These are phyloP conservation scores for Komagataella ulmi DNA, from an alignment of 805 yeast genomes.

Conservation along the genomic window DNA sequence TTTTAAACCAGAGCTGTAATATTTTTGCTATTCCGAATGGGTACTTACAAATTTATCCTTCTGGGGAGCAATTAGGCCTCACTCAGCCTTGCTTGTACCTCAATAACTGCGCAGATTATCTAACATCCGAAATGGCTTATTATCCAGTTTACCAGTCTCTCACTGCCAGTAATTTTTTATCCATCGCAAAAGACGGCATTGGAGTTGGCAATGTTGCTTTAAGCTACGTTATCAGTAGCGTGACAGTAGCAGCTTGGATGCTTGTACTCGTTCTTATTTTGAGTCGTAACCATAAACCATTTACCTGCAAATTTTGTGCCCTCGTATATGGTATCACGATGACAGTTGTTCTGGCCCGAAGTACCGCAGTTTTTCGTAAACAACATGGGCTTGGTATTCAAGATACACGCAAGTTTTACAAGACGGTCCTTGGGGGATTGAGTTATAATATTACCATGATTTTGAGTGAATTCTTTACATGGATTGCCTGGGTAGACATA, in stretches of 20 bases:
- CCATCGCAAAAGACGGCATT: conserved; percentile 19
- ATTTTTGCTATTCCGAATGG: background rate
- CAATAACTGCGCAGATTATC: conserved; percentile 25
- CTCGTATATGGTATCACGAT: conserved; percentile 38
- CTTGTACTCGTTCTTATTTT: conserved; percentile 41
- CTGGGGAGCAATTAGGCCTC: background rate
- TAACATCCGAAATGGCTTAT: conserved; percentile 7
- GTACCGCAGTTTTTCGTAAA: conserved; percentile 28
- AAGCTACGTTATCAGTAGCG: conserved; percentile 37
- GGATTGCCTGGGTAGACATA: conserved; percentile 44
- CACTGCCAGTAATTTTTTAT: background rate
- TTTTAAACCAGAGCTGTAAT: background rate
- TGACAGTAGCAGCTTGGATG: conserved; percentile 61
- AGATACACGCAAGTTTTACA: conserved; percentile 30
- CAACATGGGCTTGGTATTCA: conserved; percentile 44
- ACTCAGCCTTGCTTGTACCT: conserved; percentile 28
- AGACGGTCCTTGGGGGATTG: conserved; percentile 21
- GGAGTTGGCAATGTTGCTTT: conserved; percentile 25
- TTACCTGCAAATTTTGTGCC: conserved; percentile 43
- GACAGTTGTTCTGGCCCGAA: conserved; percentile 33
- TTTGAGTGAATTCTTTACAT: conserved; percentile 28
- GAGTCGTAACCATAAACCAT: conserved; percentile 44
- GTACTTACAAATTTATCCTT: background rate
- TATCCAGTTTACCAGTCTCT: background rate
- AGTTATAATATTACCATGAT: conserved; percentile 24